Evolutionary conservation across 139 green algal species (phyloP).

Genomic region (Coelastrella sp.): DNA sequence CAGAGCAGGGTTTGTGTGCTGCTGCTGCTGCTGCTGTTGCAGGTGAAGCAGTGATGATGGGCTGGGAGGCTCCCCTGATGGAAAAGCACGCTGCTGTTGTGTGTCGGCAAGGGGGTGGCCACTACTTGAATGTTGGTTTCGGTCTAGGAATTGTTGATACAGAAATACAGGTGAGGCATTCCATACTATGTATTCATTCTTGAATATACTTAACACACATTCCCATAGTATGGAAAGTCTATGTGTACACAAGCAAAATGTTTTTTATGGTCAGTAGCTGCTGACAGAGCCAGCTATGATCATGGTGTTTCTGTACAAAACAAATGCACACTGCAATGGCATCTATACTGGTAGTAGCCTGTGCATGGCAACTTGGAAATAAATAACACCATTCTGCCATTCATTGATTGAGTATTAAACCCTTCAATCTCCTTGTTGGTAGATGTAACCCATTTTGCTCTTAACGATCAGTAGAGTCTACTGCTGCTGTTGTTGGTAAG

Average conservation of each 20-base stretch:
- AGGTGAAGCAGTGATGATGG: constrained; percentile 98
- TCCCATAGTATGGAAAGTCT: too few relatives aligned
- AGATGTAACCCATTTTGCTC: background rate
- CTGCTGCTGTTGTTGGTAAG: background rate
- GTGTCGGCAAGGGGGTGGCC: constrained; percentile 52
- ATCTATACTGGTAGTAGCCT: too few relatives aligned
- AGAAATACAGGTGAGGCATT: constrained; percentile 70
- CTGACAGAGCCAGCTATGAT: too few relatives aligned
- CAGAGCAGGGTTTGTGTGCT: background rate
- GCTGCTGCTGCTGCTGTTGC: background rate
- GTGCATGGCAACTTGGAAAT: too few relatives aligned
- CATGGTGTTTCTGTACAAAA: too few relatives aligned
- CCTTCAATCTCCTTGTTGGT: background rate
- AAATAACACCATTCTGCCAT: too few relatives aligned
- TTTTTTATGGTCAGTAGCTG: too few relatives aligned
- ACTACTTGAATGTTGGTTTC: constrained; percentile 98
- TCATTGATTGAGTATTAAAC: too few relatives aligned
- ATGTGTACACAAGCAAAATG: too few relatives aligned
- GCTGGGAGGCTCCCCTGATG: constrained; percentile 96
- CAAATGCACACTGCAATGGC: too few relatives aligned
- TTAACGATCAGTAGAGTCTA: background rate
- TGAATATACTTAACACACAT: too few relatives aligned
- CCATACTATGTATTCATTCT: too few relatives aligned
- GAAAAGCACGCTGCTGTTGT: constrained; percentile 85
- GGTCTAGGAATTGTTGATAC: constrained; percentile 93